Conservation (phyloP, 1,139 yeast genomes). For the Kodamaea arcana region DNA sequence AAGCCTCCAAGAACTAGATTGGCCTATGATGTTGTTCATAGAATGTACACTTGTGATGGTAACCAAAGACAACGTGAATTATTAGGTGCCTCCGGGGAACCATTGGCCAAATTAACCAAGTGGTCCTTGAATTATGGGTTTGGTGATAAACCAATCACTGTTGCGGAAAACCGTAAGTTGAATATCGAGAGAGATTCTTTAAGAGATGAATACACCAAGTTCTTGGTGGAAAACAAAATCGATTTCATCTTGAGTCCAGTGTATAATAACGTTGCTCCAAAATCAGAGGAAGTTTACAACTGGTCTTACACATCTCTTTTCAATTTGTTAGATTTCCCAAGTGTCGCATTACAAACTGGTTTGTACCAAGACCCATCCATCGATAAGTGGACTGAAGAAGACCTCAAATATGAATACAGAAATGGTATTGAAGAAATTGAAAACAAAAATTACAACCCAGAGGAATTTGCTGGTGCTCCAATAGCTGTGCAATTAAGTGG, state of each 20-base stretch:
- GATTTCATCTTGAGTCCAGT: slow-evolving; percentile 70
- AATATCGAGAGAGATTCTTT: slow-evolving; percentile 49
- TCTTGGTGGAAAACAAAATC: slow-evolving; percentile 50
- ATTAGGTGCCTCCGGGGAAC: slow-evolving; percentile 63
- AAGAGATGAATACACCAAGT: slow-evolving; percentile 52
- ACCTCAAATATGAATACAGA: slow-evolving; percentile 27
- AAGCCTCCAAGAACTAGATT: slow-evolving; percentile 48
- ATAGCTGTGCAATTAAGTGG: slow-evolving; percentile 50
- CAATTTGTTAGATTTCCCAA: slow-evolving; percentile 62
- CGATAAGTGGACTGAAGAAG: slow-evolving; percentile 36
- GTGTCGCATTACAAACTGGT: slow-evolving; percentile 60
- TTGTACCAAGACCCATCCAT: slow-evolving; percentile 49
- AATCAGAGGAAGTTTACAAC: slow-evolving; percentile 58
- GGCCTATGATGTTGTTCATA: slow-evolving; percentile 49
- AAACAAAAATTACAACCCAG: slow-evolving; percentile 31
- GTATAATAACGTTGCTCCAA: slow-evolving; percentile 70
- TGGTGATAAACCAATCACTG: slow-evolving; percentile 42
- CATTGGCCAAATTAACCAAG: slow-evolving; percentile 54
- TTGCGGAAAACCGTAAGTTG: slow-evolving; percentile 46
- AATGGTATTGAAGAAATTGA: slow-evolving; percentile 45
- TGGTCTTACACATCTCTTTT: slow-evolving; percentile 77
- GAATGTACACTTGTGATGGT: slow-evolving; percentile 57
- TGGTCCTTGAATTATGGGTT: slow-evolving; percentile 57
- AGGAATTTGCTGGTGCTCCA: slow-evolving; percentile 47
- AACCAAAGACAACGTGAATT: slow-evolving; percentile 49